Conservation (phyloP, 306 rosid genomes). For the Acacia confusa region DNA sequence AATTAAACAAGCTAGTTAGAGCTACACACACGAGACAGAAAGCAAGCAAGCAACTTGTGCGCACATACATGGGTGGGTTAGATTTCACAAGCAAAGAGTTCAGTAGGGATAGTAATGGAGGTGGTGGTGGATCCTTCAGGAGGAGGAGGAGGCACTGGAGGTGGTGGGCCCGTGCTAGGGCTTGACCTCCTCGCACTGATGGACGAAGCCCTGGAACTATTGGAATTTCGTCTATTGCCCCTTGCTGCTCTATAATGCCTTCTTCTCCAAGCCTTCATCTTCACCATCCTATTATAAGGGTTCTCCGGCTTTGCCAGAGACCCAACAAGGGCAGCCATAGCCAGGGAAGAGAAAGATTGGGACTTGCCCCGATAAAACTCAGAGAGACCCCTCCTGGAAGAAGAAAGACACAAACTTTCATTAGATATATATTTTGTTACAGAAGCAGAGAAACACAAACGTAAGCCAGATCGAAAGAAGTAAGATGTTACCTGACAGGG, state of each 20-base stretch:
- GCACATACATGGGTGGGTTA: too few relatives aligned
- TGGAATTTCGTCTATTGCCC: slow-evolving; percentile 1
- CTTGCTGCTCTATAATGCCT: slow-evolving; percentile 33
- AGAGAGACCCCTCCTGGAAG: slow-evolving; percentile 50
- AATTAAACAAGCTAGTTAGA: too few relatives aligned
- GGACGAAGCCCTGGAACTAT: slow-evolving; percentile 30
- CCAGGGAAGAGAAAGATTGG: slow-evolving; percentile 48
- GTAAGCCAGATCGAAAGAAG: not conserved
- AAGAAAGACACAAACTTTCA: slow-evolving; percentile 22
- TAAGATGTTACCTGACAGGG: slow-evolving; percentile 41
- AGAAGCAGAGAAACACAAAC: not conserved
- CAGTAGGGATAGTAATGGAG: too few relatives aligned
- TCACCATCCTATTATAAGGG: slow-evolving; percentile 43
- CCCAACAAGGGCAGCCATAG: slow-evolving; percentile 45
- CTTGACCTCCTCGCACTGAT: slow-evolving; percentile 30
- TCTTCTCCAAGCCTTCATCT: slow-evolving; percentile 39
- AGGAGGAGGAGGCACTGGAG: slow-evolving; percentile 42
- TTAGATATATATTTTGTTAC: not conserved
- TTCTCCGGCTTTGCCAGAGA: slow-evolving; percentile 54
- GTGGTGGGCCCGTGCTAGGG: not conserved
- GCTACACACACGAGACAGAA: too few relatives aligned
- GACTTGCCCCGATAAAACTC: slow-evolving; percentile 49
- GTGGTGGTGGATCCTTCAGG: slow-evolving; percentile 33
- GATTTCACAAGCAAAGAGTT: too few relatives aligned
- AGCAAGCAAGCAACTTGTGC: too few relatives aligned